Percentiles rank a stretch among this genome's conserved stretches.
These are phyloP conservation scores for Talaromyces sp. DNA, from an alignment of 2,329 filamentous ascomycete species.

Conservation along the genomic window DNA sequence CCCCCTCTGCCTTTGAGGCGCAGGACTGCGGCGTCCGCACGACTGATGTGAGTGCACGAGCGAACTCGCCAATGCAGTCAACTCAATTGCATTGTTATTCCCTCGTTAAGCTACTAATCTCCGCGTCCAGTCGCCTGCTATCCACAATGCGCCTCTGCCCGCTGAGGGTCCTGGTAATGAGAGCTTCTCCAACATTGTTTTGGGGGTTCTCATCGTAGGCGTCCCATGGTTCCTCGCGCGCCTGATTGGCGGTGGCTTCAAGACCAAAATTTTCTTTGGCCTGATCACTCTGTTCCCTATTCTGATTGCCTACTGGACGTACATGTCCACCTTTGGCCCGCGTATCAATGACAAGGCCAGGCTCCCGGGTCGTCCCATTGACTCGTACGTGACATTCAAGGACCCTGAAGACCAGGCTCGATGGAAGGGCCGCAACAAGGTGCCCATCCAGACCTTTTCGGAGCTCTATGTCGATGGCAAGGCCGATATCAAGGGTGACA, in stretches of 20 bases:
- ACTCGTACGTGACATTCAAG: slow-evolving; percentile 65
- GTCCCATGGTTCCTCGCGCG: slow-evolving; percentile 77
- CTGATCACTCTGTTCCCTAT: slow-evolving; percentile 73
- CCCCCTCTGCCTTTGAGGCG: slow-evolving; percentile 44
- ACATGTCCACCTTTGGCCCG: slow-evolving; percentile 72
- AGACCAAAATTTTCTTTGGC: slow-evolving; percentile 82
- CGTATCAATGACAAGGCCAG: slow-evolving; percentile 88
- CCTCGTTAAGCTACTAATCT: background rate
- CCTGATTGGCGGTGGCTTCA: slow-evolving; percentile 76
- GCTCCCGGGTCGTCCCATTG: slow-evolving; percentile 76
- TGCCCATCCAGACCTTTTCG: slow-evolving; percentile 72
- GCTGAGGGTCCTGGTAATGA: slow-evolving; percentile 80
- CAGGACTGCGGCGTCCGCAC: slow-evolving; percentile 57
- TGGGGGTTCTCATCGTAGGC: slow-evolving; percentile 63
- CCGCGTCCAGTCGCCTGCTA: slow-evolving; percentile 64
- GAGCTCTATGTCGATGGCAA: slow-evolving; percentile 96
- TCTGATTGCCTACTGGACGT: slow-evolving; percentile 73
- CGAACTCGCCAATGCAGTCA: background rate
- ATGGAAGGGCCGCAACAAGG: slow-evolving; percentile 45
- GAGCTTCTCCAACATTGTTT: slow-evolving; percentile 75
- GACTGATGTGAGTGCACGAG: slow-evolving; percentile 47
- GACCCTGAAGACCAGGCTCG: slow-evolving; percentile 39
- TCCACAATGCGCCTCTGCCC: slow-evolving; percentile 89
- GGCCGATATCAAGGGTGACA: slow-evolving; percentile 91
- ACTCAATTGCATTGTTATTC: background rate